phyloP scores from a whole-genome alignment of 176 grass and related monocot species.

The Eleusine coracana region DNA sequence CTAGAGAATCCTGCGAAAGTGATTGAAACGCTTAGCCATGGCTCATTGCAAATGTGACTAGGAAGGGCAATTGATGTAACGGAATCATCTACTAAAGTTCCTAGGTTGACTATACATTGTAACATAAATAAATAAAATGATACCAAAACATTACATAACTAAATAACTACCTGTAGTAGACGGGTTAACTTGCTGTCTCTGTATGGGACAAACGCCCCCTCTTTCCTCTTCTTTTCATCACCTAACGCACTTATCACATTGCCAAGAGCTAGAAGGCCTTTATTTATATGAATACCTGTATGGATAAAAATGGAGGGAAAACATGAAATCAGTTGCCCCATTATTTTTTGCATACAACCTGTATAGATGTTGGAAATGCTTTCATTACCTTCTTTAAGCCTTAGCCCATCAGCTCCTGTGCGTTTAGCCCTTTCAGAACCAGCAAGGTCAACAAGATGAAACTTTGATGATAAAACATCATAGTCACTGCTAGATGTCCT shows the following conservation, averaged over 20 bases:
- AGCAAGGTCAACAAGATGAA: slow-evolving; percentile 90
- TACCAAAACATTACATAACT: background rate
- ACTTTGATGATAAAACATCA: slow-evolving; percentile 69
- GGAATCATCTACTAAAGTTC: background rate
- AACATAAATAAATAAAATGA: background rate
- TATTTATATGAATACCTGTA: slow-evolving; percentile 84
- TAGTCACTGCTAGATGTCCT: slow-evolving; percentile 55
- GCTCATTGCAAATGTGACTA: background rate
- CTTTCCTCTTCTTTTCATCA: slow-evolving; percentile 86
- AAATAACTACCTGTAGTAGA: slow-evolving; percentile 56
- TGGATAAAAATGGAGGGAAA: slow-evolving; percentile 2
- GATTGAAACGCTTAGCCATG: slow-evolving; percentile 16
- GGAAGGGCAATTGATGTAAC: background rate
- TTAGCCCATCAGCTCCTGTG: slow-evolving; percentile 68
- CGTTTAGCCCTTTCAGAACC: slow-evolving; percentile 90
- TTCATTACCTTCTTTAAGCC: slow-evolving; percentile 80
- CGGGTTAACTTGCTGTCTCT: slow-evolving; percentile 84
- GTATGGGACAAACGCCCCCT: slow-evolving; percentile 78
- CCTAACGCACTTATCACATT: slow-evolving; percentile 87
- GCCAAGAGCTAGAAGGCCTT: slow-evolving; percentile 81
- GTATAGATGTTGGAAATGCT: background rate
- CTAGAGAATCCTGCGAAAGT: slow-evolving; percentile 73
- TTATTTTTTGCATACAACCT: slow-evolving; percentile 11
- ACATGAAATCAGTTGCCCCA: slow-evolving; percentile 13
- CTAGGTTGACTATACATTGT: background rate